phyloP scores from a whole-genome alignment of 1,139 yeast species.

The Diutina neorugosa region DNA sequence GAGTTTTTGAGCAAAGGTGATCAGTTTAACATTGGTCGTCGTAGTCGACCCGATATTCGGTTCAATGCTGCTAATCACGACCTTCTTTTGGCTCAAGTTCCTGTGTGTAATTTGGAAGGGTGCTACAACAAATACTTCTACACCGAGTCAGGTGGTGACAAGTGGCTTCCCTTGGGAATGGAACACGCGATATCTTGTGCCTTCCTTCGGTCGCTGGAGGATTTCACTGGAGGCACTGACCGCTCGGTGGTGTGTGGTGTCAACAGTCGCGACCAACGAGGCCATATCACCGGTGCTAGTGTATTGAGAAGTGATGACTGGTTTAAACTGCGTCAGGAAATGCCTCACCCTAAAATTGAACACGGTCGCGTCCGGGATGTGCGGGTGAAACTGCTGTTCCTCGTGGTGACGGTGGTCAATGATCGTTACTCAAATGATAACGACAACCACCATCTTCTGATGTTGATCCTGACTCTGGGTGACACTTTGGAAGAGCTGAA shows the following conservation, averaged over 20 bases:
- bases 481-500: conserved; percentile 37
- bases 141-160: conserved; percentile 40
- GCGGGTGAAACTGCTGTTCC: conserved; percentile 36
- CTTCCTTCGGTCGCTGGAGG: conserved; percentile 34
- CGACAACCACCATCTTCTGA: conserved; percentile 24
- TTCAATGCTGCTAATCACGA: conserved; percentile 33
- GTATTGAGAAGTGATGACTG: conserved; percentile 42
- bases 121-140: conserved; percentile 32
- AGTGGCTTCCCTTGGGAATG: conserved; percentile 25
- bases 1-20: conserved; percentile 9
- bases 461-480: conserved; percentile 53
- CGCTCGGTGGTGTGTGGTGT: conserved; percentile 37
- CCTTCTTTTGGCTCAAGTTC: conserved; percentile 25
- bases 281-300: conserved; percentile 28
- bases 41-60: conserved; percentile 9
- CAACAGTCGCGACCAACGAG: conserved; percentile 23
- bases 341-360: conserved; percentile 15
- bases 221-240: conserved; percentile 26
- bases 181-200: conserved; percentile 29
- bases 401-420: conserved; percentile 37
- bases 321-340: conserved; percentile 24
- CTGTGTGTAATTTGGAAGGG: conserved; percentile 20
- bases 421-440: conserved; percentile 28
- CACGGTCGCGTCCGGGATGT: conserved; percentile 34
- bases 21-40: conserved; percentile 7